These are phyloP conservation scores for Yarrowia sp. DNA, from an alignment of 805 yeast genomes.

Conservation along the genomic window DNA sequence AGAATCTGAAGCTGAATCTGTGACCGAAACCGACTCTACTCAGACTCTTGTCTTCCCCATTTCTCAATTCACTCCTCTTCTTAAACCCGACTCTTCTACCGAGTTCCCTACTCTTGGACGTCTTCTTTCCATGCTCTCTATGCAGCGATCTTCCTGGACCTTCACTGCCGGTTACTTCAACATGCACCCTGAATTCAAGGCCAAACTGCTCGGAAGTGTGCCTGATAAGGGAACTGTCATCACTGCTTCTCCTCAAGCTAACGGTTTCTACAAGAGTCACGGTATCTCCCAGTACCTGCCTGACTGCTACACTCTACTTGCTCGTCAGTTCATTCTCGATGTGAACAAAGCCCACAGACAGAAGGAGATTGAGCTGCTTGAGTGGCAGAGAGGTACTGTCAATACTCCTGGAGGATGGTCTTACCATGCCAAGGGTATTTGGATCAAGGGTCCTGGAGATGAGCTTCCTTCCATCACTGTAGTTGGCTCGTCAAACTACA, in stretches of 20 bases:
- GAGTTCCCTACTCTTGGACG: conserved; percentile 71
- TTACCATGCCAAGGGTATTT: conserved; percentile 94
- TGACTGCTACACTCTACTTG: conserved; percentile 76
- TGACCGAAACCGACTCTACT: conserved; percentile 40
- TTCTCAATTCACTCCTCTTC: conserved; percentile 84
- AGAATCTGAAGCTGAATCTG: conserved; percentile 26
- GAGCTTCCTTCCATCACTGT: conserved; percentile 67
- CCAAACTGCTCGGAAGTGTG: conserved; percentile 53
- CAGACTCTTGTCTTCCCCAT: conserved; percentile 80
- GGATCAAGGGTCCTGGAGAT: conserved; percentile 67
- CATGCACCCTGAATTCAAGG: conserved; percentile 71
- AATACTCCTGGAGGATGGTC: conserved; percentile 89
- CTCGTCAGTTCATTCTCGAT: conserved; percentile 62
- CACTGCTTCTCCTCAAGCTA: conserved; percentile 91
- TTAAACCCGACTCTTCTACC: conserved; percentile 68
- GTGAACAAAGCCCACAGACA: conserved; percentile 40
- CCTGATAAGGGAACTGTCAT: conserved; percentile 65
- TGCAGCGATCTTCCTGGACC: conserved; percentile 64
- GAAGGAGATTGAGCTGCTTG: conserved; percentile 59
- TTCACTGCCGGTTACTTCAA: conserved; percentile 97
- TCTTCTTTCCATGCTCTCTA: conserved; percentile 55
- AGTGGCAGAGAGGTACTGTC: conserved; percentile 78
- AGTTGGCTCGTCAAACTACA: conserved; percentile 91
- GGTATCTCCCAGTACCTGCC: conserved; percentile 85
- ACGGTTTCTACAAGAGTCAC: conserved; percentile 81